phyloP scores from a whole-genome alignment of 164 flowering plant genomes.

The Cinnamomum chago region DNA sequence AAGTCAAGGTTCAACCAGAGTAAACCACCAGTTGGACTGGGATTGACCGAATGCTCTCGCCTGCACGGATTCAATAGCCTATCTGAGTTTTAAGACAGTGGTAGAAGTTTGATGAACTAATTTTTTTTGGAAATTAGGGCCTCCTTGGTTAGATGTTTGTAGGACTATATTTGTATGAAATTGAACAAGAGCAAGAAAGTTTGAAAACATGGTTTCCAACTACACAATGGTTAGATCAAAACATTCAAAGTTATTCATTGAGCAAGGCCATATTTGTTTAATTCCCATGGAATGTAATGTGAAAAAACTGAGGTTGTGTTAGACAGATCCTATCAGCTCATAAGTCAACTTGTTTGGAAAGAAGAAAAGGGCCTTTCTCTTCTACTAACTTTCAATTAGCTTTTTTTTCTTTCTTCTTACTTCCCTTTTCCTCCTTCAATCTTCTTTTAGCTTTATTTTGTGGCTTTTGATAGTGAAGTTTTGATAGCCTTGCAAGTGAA shows the following conservation, averaged over 20 bases:
- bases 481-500: background rate
- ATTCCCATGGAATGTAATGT: too few relatives aligned
- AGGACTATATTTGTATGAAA: background rate
- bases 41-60: too few relatives aligned
- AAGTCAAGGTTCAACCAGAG: too few relatives aligned
- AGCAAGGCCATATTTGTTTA: too few relatives aligned
- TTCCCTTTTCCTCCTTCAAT: constrained; percentile 6
- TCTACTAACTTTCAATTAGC: too few relatives aligned
- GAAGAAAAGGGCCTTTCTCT: background rate
- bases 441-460: background rate
- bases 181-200: background rate
- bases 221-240: too few relatives aligned
- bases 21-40: too few relatives aligned
- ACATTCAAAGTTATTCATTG: too few relatives aligned
- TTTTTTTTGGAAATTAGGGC: too few relatives aligned
- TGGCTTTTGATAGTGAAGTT: constrained; percentile 4
- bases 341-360: constrained; percentile 16
- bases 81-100: too few relatives aligned
- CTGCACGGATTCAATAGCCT: too few relatives aligned
- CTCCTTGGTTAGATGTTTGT: background rate
- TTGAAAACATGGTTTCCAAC: background rate
- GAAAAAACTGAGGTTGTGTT: background rate
- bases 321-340: background rate
- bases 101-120: too few relatives aligned
- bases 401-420: background rate